Evolutionary conservation across 768 basidiomycete species (phyloP), one percentile per base, ranked within the genome.

Genomic region (Mycena pura): DNA sequence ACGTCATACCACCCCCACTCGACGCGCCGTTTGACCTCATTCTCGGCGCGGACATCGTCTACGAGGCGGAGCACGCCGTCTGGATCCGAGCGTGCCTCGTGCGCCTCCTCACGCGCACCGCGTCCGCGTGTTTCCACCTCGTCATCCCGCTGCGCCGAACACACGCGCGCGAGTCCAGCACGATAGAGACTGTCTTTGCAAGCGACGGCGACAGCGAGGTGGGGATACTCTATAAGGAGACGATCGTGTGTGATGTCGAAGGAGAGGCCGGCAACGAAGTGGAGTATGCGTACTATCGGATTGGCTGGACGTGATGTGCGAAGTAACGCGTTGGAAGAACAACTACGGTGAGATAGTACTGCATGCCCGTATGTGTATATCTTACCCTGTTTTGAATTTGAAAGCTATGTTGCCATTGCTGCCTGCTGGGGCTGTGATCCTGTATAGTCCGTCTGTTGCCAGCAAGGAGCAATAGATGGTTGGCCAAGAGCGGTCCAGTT

Each of bases 11-110:
- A 19, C 40, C 29, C 1, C 70, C 75, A 0, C 70, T 83, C 8
- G 69, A 78, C 34, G 55, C 64, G 29, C 75, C 82, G 0, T 94
- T 91, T 73, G 88, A 93, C 56, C 68, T 92, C 10, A 76, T 94
- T 11, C 78, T 93, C 24, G 93, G 89, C 0, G 91, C 93, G n/a
- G 92, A 95, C 67, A 86, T 94, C 57, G 76, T 94, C 6, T 95
- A 95, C 74, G 86, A 93, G 67, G 77, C 85, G 0, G 73, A 82
- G 25, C 92, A 94, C 69, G 88, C 89, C 0, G 46, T 70, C 0
- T 93, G 89, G 90, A 89, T 95, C 64, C 85, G 83, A 62, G 68
- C 71, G 0, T 90, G 89, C 48, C 83, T 92, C 8, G 70, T 69
- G 22, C 76, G 58, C 14, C 77, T 86, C 15, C 81, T 95, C 11